These are phyloP conservation scores for Anisodus acutangulus DNA, from an alignment of 257 asterid genomes.

Conservation along the genomic window DNA sequence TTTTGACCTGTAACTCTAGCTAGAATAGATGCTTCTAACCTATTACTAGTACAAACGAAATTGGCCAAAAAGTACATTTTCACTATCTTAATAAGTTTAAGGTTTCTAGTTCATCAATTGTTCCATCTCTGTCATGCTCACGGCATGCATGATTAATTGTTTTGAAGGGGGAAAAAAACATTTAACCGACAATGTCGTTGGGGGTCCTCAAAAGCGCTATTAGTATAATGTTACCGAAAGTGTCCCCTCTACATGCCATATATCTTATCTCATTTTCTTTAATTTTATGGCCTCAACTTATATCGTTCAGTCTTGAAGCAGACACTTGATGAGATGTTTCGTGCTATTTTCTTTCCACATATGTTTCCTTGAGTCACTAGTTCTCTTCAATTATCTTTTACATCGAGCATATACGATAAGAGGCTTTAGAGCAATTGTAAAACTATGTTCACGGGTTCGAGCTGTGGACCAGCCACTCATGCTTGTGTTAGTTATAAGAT, in stretches of 20 bases:
- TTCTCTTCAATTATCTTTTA: neutral
- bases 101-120: neutral
- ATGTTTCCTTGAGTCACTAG: neutral
- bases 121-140: neutral
- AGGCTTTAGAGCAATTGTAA: too few species aligned
- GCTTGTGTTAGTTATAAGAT: neutral
- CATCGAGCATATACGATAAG: neutral
- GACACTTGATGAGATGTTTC: neutral
- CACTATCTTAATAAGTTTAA: neutral
- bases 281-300: neutral
- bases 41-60: neutral
- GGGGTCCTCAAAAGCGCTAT: conserved; percentile 9
- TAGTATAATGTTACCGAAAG: neutral
- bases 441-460: neutral
- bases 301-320: neutral
- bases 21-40: neutral
- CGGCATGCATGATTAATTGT: neutral
- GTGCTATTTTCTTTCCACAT: neutral
- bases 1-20: neutral
- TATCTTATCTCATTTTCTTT: neutral
- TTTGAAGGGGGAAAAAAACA: neutral
- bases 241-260: neutral
- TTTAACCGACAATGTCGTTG: neutral
- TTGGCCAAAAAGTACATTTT: neutral
- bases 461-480: neutral